Percentiles rank a stretch among this genome's conserved stretches.
These are phyloP conservation scores for Euclidium syriacum DNA, from an alignment of 345 rosid species.

Conservation along the genomic window DNA sequence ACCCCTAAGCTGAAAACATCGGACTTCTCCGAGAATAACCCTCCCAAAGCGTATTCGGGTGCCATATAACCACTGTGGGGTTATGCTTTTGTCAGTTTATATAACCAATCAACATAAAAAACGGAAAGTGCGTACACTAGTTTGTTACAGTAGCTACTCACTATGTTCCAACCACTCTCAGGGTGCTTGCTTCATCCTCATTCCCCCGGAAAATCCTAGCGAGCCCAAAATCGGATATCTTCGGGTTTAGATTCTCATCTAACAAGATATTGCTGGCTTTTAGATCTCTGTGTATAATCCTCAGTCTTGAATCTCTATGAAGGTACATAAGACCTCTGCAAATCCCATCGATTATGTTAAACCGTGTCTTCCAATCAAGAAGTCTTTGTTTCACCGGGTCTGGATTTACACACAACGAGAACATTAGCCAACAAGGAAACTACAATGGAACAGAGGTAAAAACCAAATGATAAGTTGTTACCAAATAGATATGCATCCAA, in stretches of 20 bases:
- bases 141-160: background rate
- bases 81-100: background rate
- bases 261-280: conserved; percentile 39
- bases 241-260: conserved; percentile 37
- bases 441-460: background rate
- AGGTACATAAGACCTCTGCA: conserved; percentile 37
- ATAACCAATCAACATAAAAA: background rate
- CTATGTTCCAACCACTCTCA: conserved; percentile 11
- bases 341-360: conserved; percentile 35
- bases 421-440: background rate
- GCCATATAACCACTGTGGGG: conserved; percentile 40
- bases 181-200: conserved; percentile 9
- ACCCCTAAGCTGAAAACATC: conserved; percentile 47
- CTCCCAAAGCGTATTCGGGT: conserved; percentile 40
- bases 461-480: conserved; percentile 1
- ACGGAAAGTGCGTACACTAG: background rate
- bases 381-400: conserved; percentile 18
- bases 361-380: conserved; percentile 32
- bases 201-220: conserved; percentile 4
- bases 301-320: conserved; percentile 38
- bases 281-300: conserved; percentile 39
- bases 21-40: conserved; percentile 40
- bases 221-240: conserved; percentile 33
- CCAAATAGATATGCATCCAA: conserved; percentile 36
- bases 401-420: background rate